These are phyloP conservation scores for Colletotrichum sp. DNA, from an alignment of 2,329 filamentous ascomycete species.

Conservation along the genomic window DNA sequence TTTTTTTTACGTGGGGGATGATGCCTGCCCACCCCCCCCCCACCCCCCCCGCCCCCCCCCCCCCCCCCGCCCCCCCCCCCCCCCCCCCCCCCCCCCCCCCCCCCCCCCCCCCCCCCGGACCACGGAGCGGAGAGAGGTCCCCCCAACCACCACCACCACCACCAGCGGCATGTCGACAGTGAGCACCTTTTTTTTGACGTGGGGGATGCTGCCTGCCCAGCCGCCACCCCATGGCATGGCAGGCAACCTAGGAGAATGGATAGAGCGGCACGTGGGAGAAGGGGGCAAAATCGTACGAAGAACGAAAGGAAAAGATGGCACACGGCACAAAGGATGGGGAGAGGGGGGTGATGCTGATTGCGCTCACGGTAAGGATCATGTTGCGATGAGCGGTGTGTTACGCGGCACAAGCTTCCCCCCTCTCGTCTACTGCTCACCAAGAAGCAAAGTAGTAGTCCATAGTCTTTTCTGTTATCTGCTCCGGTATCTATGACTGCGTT, in stretches of 20 bases:
- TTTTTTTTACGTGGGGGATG: too few relatives aligned
- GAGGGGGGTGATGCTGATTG: neutral
- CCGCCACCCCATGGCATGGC: neutral
- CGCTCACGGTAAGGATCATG: neutral
- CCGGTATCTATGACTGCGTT: neutral
- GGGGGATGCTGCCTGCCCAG: neutral
- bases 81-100: too few relatives aligned
- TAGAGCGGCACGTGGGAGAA: neutral
- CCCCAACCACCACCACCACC: neutral
- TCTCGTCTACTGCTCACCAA: neutral
- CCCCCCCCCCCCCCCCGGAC: neutral
- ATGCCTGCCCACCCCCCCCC: too few relatives aligned
- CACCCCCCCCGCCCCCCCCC: too few relatives aligned
- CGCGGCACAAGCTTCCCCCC: neutral
- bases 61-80: too few relatives aligned
- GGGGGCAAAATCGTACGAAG: neutral
- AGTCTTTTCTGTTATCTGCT: neutral
- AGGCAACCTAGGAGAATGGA: neutral
- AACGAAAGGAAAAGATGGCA: neutral
- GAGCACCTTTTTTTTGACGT: neutral
- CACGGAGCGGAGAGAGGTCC: neutral
- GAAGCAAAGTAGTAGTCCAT: neutral
- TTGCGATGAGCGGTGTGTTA: neutral
- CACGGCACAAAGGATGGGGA: neutral
- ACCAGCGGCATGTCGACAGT: neutral